Base-by-base conservation (phyloP, 225 moss, liverwort and hornwort species). In the Ulota crispa region DNA sequence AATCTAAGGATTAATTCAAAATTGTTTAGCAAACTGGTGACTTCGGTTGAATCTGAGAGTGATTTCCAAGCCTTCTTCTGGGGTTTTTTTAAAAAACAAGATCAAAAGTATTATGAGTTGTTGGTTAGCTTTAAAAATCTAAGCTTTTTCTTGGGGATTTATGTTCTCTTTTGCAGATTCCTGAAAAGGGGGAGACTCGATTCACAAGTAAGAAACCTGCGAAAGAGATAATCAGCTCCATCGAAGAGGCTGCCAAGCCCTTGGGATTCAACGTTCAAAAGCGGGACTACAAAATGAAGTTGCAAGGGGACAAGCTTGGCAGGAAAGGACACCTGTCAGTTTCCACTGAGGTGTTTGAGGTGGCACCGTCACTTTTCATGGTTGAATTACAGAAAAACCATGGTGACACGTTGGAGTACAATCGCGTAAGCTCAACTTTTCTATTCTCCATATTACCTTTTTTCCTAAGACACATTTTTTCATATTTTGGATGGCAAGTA, bases 341-440 rank as follows among this genome's bases (percentile, higher is more conserved):
- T 36, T 88, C 92, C 19, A 94, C 91, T 32, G 94, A 94, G 86
- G 92, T 94, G 27, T 94, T 94, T 75, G 92, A 94, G 78, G 91
- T 94, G 53, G 89, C 94, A 27, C 91, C 94, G 8, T 92, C 92
- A 66, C 88, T 94, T 77, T 94, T 87, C 83, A 94, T 94, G 94
- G 92, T 94, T 61, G 92, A 79, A 45, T 45, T 79, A 45, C 79
- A 79, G 31, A 79, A 79, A 79, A 43, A 60, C 70, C 60, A 60
- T 14, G 79, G 79, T 4, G 79, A 79, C 56, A 79, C 79, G 43
- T 70, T 70, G 70, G 79, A 79, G 47, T 79, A 79, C 50, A 92
- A 94, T 67, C 88, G 88, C 73, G 93, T 93, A 72, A 87, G 91
- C 21, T 0, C 45, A 68, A 66, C 36, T 20, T 60, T 16, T 50